Conservation (phyloP, 768 basidiomycete species). For the Gyrodon lividus region DNA sequence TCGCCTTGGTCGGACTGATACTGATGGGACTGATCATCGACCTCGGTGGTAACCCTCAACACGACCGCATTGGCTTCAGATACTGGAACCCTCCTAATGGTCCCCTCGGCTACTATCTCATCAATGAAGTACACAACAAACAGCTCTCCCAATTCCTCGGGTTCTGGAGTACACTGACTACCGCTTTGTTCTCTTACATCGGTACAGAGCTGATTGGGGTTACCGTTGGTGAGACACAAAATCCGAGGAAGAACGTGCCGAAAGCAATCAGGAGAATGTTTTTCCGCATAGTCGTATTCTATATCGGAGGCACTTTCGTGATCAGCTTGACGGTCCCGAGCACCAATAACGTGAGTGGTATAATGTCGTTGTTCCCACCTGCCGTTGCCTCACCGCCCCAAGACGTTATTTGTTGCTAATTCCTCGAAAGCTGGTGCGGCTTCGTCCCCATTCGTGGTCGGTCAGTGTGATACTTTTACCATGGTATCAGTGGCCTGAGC, state of each 20-base stretch:
- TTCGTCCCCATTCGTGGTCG: constrained; percentile 43
- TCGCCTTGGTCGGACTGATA: constrained; percentile 40
- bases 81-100: constrained; percentile 39
- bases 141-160: constrained; percentile 35
- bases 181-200: constrained; percentile 34
- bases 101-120: constrained; percentile 21
- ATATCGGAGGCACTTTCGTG: constrained; percentile 37
- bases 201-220: constrained; percentile 41
- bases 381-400: constrained; percentile 16
- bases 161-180: constrained; percentile 32
- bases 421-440: constrained; percentile 30
- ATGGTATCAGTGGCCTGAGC: constrained; percentile 7
- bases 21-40: constrained; percentile 52
- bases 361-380: constrained; percentile 12
- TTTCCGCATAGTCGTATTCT: constrained; percentile 32
- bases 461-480: constrained; percentile 21
- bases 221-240: constrained; percentile 36
- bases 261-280: constrained; percentile 43
- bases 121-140: constrained; percentile 34
- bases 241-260: constrained; percentile 43
- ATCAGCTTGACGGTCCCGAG: constrained; percentile 42
- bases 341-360: constrained; percentile 32
- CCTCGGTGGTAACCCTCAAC: constrained; percentile 48
- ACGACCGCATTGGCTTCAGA: constrained; percentile 43
- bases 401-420: constrained; percentile 27